phyloP scores from a whole-genome alignment of 2,329 filamentous ascomycete species.

The Chrysoporthe deuterocubensis region DNA sequence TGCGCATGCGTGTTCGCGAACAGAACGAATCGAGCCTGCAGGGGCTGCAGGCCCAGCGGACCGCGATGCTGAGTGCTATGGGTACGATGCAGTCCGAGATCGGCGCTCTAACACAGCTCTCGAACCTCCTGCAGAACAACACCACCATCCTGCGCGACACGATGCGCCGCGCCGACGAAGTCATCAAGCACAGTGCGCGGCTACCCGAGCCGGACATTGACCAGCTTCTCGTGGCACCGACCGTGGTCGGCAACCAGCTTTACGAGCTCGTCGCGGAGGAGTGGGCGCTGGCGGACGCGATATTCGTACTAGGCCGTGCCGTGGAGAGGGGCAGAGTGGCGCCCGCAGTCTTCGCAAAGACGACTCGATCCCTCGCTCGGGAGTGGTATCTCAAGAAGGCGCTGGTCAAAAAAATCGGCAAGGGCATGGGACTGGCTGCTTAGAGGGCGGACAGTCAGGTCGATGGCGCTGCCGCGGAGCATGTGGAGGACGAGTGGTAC shows the following conservation, averaged over 20 bases:
- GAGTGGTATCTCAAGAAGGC: constrained; percentile 88
- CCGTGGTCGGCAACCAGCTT: constrained; percentile 88
- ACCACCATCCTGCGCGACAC: constrained; percentile 77
- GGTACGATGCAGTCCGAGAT: constrained; percentile 75
- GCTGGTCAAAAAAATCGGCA: constrained; percentile 75
- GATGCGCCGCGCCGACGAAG: constrained; percentile 76
- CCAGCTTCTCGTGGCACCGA: constrained; percentile 90
- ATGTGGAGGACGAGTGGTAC: neutral
- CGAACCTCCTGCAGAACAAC: constrained; percentile 74
- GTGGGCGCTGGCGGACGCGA: constrained; percentile 80
- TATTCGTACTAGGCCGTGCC: constrained; percentile 79
- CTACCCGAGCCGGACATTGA: constrained; percentile 79
- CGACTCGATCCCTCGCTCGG: constrained; percentile 72
- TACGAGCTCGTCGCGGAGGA: constrained; percentile 91
- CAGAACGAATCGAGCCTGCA: constrained; percentile 77
- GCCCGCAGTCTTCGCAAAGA: constrained; percentile 76
- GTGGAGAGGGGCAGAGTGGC: constrained; percentile 74
- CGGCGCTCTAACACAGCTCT: constrained; percentile 70
- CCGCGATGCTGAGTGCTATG: constrained; percentile 74
- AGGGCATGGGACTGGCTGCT: constrained; percentile 68
- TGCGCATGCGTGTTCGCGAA: constrained; percentile 69
- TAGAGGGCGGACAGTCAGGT: constrained; percentile 11
- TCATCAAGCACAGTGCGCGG: constrained; percentile 73
- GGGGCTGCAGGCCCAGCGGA: constrained; percentile 77
- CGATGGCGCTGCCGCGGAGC: constrained; percentile 10